These are phyloP conservation scores for Pontederia crassipes DNA, from an alignment of 176 grass and related monocot genomes.

Conservation along the genomic window DNA sequence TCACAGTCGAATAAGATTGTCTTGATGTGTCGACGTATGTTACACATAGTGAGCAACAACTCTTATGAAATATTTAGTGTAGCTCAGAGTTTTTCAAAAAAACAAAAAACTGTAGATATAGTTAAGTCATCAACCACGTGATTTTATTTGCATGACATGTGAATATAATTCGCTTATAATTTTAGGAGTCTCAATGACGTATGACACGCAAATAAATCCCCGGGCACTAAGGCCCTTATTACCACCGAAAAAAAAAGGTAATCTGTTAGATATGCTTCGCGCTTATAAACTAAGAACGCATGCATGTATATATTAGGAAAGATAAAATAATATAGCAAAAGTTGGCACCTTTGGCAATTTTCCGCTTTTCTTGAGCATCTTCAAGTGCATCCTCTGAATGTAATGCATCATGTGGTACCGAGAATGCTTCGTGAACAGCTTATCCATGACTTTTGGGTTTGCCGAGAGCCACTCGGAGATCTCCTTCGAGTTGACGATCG, in stretches of 20 bases:
- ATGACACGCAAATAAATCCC: too few relatives aligned
- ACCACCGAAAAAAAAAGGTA: too few relatives aligned
- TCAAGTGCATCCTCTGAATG: conserved; percentile 92
- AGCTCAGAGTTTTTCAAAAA: too few relatives aligned
- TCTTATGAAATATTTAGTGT: too few relatives aligned
- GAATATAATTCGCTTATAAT: too few relatives aligned
- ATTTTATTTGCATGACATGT: too few relatives aligned
- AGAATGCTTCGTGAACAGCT: conserved; percentile 80
- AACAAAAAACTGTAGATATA: neutral
- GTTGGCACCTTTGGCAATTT: conserved; percentile 73
- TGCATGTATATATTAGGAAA: neutral
- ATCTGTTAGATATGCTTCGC: neutral
- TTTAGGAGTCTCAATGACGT: too few relatives aligned
- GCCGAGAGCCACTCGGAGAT: conserved; percentile 75
- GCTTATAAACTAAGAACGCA: neutral
- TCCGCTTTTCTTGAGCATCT: conserved; percentile 83
- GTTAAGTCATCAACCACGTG: neutral
- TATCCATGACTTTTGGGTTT: conserved; percentile 50
- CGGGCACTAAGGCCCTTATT: too few relatives aligned
- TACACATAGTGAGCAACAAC: too few relatives aligned
- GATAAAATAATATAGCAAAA: conserved; percentile 15
- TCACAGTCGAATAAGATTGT: too few relatives aligned
- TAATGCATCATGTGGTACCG: conserved; percentile 95
- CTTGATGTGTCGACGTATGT: too few relatives aligned
- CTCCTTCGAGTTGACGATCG: conserved; percentile 53